A percentile compares a stretch with the other conserved stretches of the same genome.
These are phyloP conservation scores for Lichtheimia hyalospora DNA, from an alignment of 371 early-diverging fungal species.

Conservation along the genomic window DNA sequence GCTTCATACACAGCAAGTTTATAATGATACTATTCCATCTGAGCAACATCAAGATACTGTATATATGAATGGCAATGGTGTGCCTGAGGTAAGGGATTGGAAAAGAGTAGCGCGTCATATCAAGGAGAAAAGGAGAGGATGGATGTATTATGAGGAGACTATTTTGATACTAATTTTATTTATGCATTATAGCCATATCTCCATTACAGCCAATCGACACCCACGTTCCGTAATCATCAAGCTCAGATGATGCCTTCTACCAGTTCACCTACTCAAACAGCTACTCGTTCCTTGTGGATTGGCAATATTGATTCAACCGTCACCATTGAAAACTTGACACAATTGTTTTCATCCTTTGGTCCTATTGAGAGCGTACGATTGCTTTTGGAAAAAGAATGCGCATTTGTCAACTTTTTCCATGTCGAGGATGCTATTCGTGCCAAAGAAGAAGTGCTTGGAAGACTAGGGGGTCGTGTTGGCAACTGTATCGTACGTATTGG, in stretches of 20 bases:
- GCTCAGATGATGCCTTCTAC: constrained; percentile 18
- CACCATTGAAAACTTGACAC: constrained; percentile 77
- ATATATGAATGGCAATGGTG: constrained; percentile 14
- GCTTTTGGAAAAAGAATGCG: constrained; percentile 94
- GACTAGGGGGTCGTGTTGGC: constrained; percentile 74
- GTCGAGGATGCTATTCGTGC: constrained; percentile 90
- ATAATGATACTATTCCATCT: background rate
- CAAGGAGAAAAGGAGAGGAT: too few relatives aligned
- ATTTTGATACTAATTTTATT: constrained; percentile 2
- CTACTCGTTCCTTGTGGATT: constrained; percentile 92
- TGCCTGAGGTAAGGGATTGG: constrained; percentile 14
- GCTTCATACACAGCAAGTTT: constrained; percentile 19
- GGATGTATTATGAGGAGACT: background rate
- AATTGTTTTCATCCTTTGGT: constrained; percentile 88
- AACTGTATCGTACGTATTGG: constrained; percentile 84
- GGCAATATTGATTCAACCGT: constrained; percentile 88
- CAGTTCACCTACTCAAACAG: constrained; percentile 41
- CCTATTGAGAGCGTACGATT: constrained; percentile 91
- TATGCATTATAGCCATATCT: constrained; percentile 22
- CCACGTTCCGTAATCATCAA: constrained; percentile 25
- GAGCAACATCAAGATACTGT: constrained; percentile 10
- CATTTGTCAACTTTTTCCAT: constrained; percentile 88
- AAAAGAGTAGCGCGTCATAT: too few relatives aligned
- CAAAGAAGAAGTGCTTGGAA: constrained; percentile 80
- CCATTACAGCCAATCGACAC: constrained; percentile 38